Conservation (phyloP, 1,139 yeast species). For the Scheffersomyces cryptocercus region DNA sequence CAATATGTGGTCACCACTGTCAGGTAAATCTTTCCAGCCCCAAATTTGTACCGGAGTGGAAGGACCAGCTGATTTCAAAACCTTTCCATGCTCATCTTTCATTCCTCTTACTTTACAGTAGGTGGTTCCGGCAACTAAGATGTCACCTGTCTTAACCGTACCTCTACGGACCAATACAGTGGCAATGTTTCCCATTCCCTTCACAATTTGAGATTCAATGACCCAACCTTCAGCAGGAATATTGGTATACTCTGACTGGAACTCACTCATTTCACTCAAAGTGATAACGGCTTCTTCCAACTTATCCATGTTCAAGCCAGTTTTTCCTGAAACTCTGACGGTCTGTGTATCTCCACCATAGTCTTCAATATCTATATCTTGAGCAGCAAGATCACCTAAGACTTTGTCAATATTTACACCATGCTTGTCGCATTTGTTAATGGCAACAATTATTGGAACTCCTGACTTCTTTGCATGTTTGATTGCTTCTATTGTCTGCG, state of each 20-base stretch:
- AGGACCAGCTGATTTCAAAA: constrained; percentile 71
- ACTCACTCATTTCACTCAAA: constrained; percentile 78
- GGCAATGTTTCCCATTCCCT: constrained; percentile 85
- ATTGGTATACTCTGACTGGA: constrained; percentile 61
- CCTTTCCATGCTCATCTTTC: constrained; percentile 71
- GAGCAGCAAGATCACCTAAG: constrained; percentile 69
- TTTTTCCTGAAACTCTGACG: constrained; percentile 83
- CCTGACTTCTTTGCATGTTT: constrained; percentile 86
- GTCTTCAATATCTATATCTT: constrained; percentile 85
- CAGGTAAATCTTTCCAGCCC: constrained; percentile 95
- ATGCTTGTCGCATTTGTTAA: constrained; percentile 87
- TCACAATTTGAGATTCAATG: constrained; percentile 79
- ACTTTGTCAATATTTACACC: constrained; percentile 74
- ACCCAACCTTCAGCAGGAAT: constrained; percentile 83
- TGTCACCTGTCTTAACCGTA: constrained; percentile 64
- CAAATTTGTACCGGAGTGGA: constrained; percentile 88
- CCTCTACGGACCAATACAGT: constrained; percentile 85
- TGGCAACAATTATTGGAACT: constrained; percentile 86
- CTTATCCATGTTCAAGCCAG: constrained; percentile 81
- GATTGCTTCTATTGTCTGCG: constrained; percentile 95
- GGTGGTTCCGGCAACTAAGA: constrained; percentile 81
- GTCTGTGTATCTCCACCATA: constrained; percentile 96
- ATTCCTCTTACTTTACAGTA: constrained; percentile 86
- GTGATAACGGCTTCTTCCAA: constrained; percentile 88
- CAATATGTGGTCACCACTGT: constrained; percentile 83